These are phyloP conservation scores for Yamadazyma triangularis DNA, from an alignment of 1,139 yeast species.

Conservation along the genomic window DNA sequence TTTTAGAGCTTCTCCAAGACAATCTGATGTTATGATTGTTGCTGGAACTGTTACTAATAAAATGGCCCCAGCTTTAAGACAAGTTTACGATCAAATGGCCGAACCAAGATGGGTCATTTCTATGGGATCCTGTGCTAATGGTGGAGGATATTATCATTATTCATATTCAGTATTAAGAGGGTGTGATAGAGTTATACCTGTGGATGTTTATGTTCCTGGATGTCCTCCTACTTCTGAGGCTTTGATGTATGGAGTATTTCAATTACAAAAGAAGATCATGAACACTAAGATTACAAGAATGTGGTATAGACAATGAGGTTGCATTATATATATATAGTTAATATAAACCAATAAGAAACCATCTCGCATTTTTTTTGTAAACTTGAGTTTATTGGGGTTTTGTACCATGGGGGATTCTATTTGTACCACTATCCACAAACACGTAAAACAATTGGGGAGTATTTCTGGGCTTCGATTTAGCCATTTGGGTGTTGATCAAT, in stretches of 20 bases:
- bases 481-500: conserved; percentile 7
- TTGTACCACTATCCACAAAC: too few relatives aligned
- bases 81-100: conserved; percentile 92
- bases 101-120: conserved; percentile 89
- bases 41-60: conserved; percentile 91
- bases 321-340: too few relatives aligned
- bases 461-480: too few relatives aligned
- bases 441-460: too few relatives aligned
- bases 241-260: conserved; percentile 85
- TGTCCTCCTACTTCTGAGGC: conserved; percentile 94
- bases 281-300: conserved; percentile 73
- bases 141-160: conserved; percentile 91
- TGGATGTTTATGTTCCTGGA: conserved; percentile 88
- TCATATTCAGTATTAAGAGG: conserved; percentile 88
- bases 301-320: conserved; percentile 92
- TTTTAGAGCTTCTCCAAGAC: conserved; percentile 94
- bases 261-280: conserved; percentile 87
- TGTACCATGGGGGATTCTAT: too few relatives aligned
- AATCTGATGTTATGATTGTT: conserved; percentile 88
- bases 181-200: conserved; percentile 84
- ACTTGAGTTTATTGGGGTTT: too few relatives aligned
- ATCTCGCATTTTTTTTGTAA: too few relatives aligned
- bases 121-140: conserved; percentile 94
- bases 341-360: too few relatives aligned
- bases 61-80: conserved; percentile 93